Percentiles rank a stretch among this genome's conserved stretches.
Conservation (phyloP, 2,329 filamentous ascomycete genomes). For the Fusarium sp. region DNA sequence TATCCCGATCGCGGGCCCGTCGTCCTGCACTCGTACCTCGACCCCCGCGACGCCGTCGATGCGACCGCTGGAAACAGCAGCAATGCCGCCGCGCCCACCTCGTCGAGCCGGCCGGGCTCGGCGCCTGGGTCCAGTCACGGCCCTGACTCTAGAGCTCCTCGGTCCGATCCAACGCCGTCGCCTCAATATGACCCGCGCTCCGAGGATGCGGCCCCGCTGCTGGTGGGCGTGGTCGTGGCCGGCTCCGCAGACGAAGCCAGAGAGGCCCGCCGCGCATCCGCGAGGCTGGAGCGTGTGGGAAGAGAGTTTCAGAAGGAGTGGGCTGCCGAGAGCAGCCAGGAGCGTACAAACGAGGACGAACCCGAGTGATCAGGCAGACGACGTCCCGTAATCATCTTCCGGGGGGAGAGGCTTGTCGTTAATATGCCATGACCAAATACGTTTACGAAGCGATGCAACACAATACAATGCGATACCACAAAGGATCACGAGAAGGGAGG, state of each 20-base stretch:
- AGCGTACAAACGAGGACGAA: slow-evolving; percentile 41
- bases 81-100: slow-evolving; percentile 20
- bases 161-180: slow-evolving; percentile 23
- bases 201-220: slow-evolving; percentile 59
- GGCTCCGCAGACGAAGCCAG: slow-evolving; percentile 57
- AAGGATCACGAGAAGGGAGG: slow-evolving; percentile 9
- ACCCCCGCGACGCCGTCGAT: slow-evolving; percentile 49
- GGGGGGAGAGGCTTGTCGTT: slow-evolving; percentile 1
- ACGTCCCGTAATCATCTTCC: not conserved
- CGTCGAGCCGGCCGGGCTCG: slow-evolving; percentile 25
- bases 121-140: slow-evolving; percentile 34
- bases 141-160: slow-evolving; percentile 24
- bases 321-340: slow-evolving; percentile 49
- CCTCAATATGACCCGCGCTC: slow-evolving; percentile 37
- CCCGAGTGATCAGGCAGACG: slow-evolving; percentile 38
- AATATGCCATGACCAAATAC: slow-evolving; percentile 32
- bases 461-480: slow-evolving; percentile 34
- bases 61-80: slow-evolving; percentile 22
- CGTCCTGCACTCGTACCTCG: slow-evolving; percentile 60
- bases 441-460: slow-evolving; percentile 44
- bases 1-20: slow-evolving; percentile 58
- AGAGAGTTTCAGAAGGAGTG: slow-evolving; percentile 66
- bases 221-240: slow-evolving; percentile 66
- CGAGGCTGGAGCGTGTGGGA: slow-evolving; percentile 64
- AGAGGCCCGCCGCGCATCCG: slow-evolving; percentile 65